Evolutionary conservation across 768 basidiomycete species (phyloP).

Genomic region (Sistotremastrum niveocremeum): DNA sequence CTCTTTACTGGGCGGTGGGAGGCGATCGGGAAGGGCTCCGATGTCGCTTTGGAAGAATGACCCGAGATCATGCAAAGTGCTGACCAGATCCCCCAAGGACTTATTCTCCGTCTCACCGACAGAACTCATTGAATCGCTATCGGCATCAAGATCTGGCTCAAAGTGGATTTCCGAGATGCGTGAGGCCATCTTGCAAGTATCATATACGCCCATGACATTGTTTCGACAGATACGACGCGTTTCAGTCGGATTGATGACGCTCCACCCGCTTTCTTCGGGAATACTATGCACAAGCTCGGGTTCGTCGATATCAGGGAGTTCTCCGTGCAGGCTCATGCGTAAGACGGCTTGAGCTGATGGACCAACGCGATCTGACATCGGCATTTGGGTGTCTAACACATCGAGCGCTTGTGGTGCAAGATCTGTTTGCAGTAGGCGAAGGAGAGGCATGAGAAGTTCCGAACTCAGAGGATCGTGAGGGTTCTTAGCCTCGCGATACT

Average conservation of each 20-base stretch:
- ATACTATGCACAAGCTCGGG: constrained; percentile 69
- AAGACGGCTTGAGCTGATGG: constrained; percentile 76
- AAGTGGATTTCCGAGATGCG: constrained; percentile 63
- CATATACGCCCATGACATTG: constrained; percentile 77
- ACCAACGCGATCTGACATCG: constrained; percentile 46
- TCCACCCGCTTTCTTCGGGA: constrained; percentile 79
- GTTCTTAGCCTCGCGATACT: constrained; percentile 66
- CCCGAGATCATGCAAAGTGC: constrained; percentile 63
- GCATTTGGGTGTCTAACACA: constrained; percentile 85
- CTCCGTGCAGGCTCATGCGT: constrained; percentile 76
- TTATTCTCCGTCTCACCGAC: constrained; percentile 25
- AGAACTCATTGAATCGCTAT: constrained; percentile 15
- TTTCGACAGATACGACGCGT: constrained; percentile 50
- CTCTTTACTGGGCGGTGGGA: constrained; percentile 39
- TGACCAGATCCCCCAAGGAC: constrained; percentile 66
- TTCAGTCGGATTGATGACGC: constrained; percentile 52
- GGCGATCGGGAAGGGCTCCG: constrained; percentile 7
- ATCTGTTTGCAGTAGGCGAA: constrained; percentile 80
- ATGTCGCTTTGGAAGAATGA: constrained; percentile 54
- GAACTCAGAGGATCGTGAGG: constrained; percentile 65
- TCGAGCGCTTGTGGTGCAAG: constrained; percentile 77
- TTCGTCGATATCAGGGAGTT: constrained; percentile 21
- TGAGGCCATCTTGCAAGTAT: constrained; percentile 60
- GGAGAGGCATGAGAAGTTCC: constrained; percentile 81
- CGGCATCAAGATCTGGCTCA: constrained; percentile 38